Evolutionary conservation across 2,329 filamentous ascomycete species (phyloP), one percentile per base, ranked within the genome.

Genomic region (Talaromyces amestolkiae): DNA sequence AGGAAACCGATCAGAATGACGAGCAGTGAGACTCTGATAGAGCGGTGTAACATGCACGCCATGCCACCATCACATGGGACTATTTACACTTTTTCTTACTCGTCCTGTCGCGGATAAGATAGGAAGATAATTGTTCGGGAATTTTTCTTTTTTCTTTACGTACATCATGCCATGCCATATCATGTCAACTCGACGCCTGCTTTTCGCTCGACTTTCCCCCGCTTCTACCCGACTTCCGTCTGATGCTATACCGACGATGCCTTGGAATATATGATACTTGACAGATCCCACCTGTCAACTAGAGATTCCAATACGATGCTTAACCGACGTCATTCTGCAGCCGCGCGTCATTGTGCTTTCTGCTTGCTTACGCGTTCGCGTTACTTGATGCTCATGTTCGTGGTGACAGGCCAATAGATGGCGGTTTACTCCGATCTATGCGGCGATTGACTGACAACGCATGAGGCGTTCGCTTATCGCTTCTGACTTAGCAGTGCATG

Each of bases 21-120:
- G 47, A 51, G 15, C 24, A 15, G 6, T 31, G 37, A 43, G 17
- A 31, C 27, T 35, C 19, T 37, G 33, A 56, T 9, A 56, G 56
- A 59, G 56, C 56, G 56, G 56, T 59, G 56, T 58, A 43, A n/a
- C 33, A 22, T 56, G 27, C 27, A 56, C 27, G 49, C 31, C 53
- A 56, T 37, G 33, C 53, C 53, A 37, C 39, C 37, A 45, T 59
- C 56, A 59, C 56, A 59, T 59, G 56, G 19, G n/a, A 54, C 2
- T 19, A 54, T 35, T 35, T 56, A 56, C 53, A 24, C 53, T 56
- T 39, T 56, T 19, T 19, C 19, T 22, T 19, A 17, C 53, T 56
- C 53, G n/a, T n/a, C 33, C 15, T 15, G 35, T 27, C 22, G 37
- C 37, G 19, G 37, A 59, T 7, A 19, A 33, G 13, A 15, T 17